Base-by-base conservation (phyloP, 2,329 filamentous ascomycete genomes). In the Claviceps sp. region DNA sequence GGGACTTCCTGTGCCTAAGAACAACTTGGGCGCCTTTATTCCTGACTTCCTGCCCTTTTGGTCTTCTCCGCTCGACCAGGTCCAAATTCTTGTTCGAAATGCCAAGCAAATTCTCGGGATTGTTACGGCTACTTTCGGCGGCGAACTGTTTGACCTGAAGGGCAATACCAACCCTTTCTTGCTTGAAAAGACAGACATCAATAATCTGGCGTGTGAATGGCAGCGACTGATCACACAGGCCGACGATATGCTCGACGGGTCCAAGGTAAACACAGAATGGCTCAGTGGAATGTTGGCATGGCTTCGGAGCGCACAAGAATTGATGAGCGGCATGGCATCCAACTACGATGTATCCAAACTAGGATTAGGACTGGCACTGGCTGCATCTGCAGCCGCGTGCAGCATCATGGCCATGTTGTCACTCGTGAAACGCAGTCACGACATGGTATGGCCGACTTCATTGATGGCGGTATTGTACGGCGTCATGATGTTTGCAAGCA, bases 401-500 rank as follows among this genome's bases (percentile, higher is more conserved):
- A 57, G 59, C 36, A 45, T 47, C 0, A 29, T 50, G 3, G 56
- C 52, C 2, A 52, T 59, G 11, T 45, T 53, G 2, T 47, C 54
- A 9, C 52, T 58, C 9, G 22, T 38, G 48, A 8, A 49, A 54
- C 20, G 51, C 49, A 0, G 42, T 52, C 17, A 38, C 11, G 57
- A 64, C 8, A 72, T 74, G 3, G 70, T 86, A 49, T 57, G 70
- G 3, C 55, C 76, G 2, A 71, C 82, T 34, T 77, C 77, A 0
- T 47, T 82, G 0, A 39, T 50, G 5, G 29, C 49, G 37, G 42
- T 26, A 26, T 66, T 77, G 0, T 95, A 97, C 62, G 82, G 83
- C 1, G 65, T 80, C 39, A 94, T 96, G 81, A 97, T 97, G 90
- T 97, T 97, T 68, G 91, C 90, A 9, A 95, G 88, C 64, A 97